Conservation (phyloP, 768 basidiomycete genomes). For the Glaciozyma martinii region DNA sequence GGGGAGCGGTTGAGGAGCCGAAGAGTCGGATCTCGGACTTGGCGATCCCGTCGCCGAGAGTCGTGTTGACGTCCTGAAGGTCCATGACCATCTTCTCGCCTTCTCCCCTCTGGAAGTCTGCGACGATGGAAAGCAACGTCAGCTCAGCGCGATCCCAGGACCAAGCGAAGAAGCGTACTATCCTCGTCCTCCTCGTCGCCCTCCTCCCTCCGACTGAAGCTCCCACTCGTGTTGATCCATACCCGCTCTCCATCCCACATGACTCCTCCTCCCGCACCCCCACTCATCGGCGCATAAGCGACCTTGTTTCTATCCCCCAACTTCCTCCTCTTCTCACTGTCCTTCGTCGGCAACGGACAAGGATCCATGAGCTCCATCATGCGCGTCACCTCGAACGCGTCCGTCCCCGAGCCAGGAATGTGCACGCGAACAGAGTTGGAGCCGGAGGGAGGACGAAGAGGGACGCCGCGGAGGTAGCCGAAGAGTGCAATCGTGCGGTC, state of each 20-base stretch:
- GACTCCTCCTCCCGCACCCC: conserved; percentile 61
- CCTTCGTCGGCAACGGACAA: conserved; percentile 82
- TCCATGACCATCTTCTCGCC: conserved; percentile 98
- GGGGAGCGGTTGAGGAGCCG: conserved; percentile 64
- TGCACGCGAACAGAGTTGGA: conserved; percentile 82
- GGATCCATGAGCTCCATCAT: conserved; percentile 79
- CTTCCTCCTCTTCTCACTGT: conserved; percentile 78
- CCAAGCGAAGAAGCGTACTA: conserved; percentile 40
- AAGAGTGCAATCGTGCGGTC: conserved; percentile 91
- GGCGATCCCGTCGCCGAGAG: conserved; percentile 74
- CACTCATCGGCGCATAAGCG: conserved; percentile 96
- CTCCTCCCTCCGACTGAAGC: conserved; percentile 62
- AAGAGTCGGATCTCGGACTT: conserved; percentile 75
- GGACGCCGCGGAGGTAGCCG: conserved; percentile 77
- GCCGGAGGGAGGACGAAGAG: conserved; percentile 42
- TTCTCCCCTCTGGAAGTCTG: conserved; percentile 50
- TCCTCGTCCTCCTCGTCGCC: conserved; percentile 44
- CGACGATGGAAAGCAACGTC: neutral
- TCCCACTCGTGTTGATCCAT: conserved; percentile 94
- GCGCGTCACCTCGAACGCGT: conserved; percentile 64
- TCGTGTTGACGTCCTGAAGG: conserved; percentile 72
- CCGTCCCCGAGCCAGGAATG: conserved; percentile 75
- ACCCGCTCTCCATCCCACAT: conserved; percentile 98
- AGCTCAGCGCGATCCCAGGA: neutral
- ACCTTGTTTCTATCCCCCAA: conserved; percentile 92